Evolutionary conservation across 2,329 filamentous ascomycete species (phyloP).

Genomic region (Diaporthe longicolla): DNA sequence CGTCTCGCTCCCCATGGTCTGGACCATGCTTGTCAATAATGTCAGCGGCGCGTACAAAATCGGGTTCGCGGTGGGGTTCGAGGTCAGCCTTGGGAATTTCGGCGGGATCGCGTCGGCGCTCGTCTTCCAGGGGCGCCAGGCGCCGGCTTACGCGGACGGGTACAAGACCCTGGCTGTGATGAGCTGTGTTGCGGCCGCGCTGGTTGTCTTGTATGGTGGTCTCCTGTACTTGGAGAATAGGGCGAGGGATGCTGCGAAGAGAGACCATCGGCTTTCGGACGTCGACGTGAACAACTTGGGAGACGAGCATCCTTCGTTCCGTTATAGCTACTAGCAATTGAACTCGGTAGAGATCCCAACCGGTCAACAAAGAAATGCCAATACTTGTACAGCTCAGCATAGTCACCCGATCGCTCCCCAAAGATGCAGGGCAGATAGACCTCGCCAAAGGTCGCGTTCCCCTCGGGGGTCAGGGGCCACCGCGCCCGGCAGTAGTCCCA

Average conservation of each 20-base stretch:
- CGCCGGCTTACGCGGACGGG: conserved; percentile 4
- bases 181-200: conserved; percentile 6
- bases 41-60: conserved; percentile 22
- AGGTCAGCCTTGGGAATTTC: conserved; percentile 18
- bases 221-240: conserved; percentile 17
- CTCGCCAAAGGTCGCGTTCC: too few species aligned
- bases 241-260: conserved; percentile 10
- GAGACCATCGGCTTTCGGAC: conserved; percentile 10
- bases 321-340: conserved; percentile 9
- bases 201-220: conserved; percentile 6
- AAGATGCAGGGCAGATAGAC: too few species aligned
- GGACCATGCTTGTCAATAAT: conserved; percentile 21
- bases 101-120: conserved; percentile 19
- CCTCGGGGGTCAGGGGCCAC: too few species aligned
- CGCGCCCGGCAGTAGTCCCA: too few species aligned
- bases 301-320: conserved; percentile 15
- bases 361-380: too few species aligned
- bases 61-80: conserved; percentile 13
- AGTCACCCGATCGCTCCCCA: too few species aligned
- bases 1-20: conserved; percentile 6
- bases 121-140: conserved; percentile 5
- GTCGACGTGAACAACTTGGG: conserved; percentile 5
- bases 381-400: too few species aligned
- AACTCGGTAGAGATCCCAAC: too few species aligned
- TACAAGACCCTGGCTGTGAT: conserved; percentile 17